Evolutionary conservation across 352 stramenopile species (phyloP).

Genomic region (Globisporangium radiosum): DNA sequence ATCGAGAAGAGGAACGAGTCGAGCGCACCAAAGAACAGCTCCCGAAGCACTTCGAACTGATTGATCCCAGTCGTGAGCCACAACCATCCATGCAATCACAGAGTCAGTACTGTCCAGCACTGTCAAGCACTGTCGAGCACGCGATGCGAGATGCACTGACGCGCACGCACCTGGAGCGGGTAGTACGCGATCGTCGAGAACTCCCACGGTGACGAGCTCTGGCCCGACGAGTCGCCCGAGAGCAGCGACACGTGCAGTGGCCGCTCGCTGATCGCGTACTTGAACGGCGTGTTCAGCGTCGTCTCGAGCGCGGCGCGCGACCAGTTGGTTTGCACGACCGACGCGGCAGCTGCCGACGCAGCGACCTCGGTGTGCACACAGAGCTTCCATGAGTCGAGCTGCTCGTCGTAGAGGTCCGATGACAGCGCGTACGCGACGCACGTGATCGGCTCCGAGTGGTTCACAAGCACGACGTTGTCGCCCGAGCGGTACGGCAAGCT

Average conservation of each 20-base stretch:
- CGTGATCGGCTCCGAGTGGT: slow-evolving; percentile 91
- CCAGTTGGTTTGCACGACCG: slow-evolving; percentile 51
- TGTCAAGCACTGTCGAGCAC: background rate
- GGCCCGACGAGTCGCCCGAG: slow-evolving; percentile 24
- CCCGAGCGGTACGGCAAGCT: slow-evolving; percentile 86
- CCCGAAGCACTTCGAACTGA: slow-evolving; percentile 90
- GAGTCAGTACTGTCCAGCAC: background rate
- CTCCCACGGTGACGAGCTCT: slow-evolving; percentile 45
- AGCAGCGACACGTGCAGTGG: slow-evolving; percentile 58
- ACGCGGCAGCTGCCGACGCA: background rate
- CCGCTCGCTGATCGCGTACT: slow-evolving; percentile 45
- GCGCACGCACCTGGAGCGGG: slow-evolving; percentile 57
- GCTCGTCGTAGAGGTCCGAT: slow-evolving; percentile 84
- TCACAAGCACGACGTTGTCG: slow-evolving; percentile 88
- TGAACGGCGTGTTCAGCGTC: slow-evolving; percentile 52
- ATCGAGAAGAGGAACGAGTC: slow-evolving; percentile 78
- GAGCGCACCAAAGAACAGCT: slow-evolving; percentile 78
- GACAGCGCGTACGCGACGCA: slow-evolving; percentile 94
- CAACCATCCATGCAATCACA: background rate
- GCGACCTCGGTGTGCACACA: slow-evolving; percentile 39
- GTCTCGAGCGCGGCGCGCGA: slow-evolving; percentile 54
- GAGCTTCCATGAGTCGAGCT: slow-evolving; percentile 60
- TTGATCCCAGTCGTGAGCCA: background rate
- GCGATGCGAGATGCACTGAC: background rate
- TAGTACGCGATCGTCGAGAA: slow-evolving; percentile 71